These are phyloP conservation scores for Kalmanozyma brasiliensis DNA, from an alignment of 1,284 basidiomycete genomes.

Conservation along the genomic window DNA sequence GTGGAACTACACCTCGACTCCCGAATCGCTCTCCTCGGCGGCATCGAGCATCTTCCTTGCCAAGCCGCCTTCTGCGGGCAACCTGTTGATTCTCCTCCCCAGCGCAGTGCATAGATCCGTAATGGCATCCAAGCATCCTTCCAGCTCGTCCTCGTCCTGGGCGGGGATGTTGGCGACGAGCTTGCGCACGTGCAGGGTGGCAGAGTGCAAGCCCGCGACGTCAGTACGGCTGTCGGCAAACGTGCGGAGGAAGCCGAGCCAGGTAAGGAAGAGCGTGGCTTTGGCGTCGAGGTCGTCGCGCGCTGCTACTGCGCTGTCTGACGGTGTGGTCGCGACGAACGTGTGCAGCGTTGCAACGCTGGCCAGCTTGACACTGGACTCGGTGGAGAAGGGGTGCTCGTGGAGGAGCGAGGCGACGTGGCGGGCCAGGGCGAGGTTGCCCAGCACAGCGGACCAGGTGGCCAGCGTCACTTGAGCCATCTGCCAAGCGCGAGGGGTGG, in stretches of 20 bases:
- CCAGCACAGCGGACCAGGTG: conserved; percentile 52
- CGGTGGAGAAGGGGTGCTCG: conserved; percentile 16
- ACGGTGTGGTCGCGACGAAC: conserved; percentile 8
- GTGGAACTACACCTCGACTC: conserved; percentile 18
- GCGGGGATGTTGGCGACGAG: conserved; percentile 24
- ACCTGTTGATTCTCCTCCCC: conserved; percentile 18
- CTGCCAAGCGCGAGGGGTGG: conserved; percentile 28
- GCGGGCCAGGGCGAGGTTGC: conserved; percentile 45
- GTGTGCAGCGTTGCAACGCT: conserved; percentile 21
- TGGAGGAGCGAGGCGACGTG: conserved; percentile 30
- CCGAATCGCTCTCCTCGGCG: conserved; percentile 25
- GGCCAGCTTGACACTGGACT: conserved; percentile 9
- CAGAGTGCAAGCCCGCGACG: conserved; percentile 9
- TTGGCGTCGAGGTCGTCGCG: conserved; percentile 46
- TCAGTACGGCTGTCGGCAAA: conserved; percentile 19
- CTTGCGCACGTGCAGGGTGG: conserved; percentile 23
- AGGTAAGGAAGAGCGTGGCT: conserved; percentile 46
- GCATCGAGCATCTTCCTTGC: conserved; percentile 12
- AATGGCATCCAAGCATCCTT: conserved; percentile 17
- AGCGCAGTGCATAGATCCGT: conserved; percentile 38
- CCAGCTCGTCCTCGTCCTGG: conserved; percentile 9
- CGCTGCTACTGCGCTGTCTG: not conserved
- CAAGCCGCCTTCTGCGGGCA: not conserved
- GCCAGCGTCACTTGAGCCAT: conserved; percentile 54
- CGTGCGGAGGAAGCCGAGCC: conserved; percentile 54